Percentiles rank a stretch among this genome's conserved stretches.
Conservation (phyloP, 1,284 basidiomycete species). For the Filobasidium uniguttulatum region DNA sequence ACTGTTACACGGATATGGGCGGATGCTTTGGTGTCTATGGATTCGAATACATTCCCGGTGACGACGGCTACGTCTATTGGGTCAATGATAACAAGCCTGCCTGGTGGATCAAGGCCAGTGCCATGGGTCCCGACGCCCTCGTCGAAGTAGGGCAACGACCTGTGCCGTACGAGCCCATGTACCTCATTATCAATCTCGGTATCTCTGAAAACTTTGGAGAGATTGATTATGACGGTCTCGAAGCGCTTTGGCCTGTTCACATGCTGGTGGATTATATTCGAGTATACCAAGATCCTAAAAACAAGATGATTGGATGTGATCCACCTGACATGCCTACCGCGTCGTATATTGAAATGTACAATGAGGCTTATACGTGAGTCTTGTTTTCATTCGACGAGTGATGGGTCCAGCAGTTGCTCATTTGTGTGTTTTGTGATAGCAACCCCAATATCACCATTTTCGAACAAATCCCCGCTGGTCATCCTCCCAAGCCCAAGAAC, state of each 20-base stretch:
- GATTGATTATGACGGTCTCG: constrained; percentile 43
- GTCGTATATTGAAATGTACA: constrained; percentile 40
- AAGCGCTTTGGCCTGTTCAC: constrained; percentile 24
- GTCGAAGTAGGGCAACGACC: constrained; percentile 59
- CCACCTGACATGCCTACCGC: constrained; percentile 43
- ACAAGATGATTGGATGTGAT: constrained; percentile 35
- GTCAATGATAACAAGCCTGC: constrained; percentile 48
- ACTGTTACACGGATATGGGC: constrained; percentile 36
- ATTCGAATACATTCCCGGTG: constrained; percentile 50
- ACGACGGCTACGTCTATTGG: constrained; percentile 65
- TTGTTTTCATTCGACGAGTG: neutral
- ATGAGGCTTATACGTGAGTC: constrained; percentile 28
- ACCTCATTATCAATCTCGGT: constrained; percentile 61
- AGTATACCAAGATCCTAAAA: constrained; percentile 36
- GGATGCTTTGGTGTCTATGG: constrained; percentile 48
- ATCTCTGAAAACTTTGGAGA: constrained; percentile 63
- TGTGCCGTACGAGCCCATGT: constrained; percentile 71
- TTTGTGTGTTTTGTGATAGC: neutral
- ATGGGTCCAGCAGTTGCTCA: neutral
- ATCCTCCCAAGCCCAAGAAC: constrained; percentile 12
- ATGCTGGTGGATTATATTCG: constrained; percentile 35
- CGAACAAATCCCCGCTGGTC: constrained; percentile 12
- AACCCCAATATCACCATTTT: constrained; percentile 17
- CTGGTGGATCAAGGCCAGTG: constrained; percentile 52
- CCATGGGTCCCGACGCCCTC: constrained; percentile 53